phyloP scores from a whole-genome alignment of 345 rosid genomes.

The Eucalyptus cloeziana region DNA sequence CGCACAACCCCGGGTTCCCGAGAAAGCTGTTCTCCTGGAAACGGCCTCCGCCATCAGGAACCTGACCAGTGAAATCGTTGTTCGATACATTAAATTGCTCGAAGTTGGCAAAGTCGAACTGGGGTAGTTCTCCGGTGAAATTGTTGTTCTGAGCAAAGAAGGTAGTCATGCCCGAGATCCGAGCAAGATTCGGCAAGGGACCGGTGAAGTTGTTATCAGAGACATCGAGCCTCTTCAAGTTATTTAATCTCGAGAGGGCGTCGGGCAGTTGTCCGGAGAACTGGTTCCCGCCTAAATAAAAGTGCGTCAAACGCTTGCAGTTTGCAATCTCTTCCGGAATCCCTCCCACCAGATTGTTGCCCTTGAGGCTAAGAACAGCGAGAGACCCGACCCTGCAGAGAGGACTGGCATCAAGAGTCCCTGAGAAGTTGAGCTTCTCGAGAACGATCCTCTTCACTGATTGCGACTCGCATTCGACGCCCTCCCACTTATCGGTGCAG shows the following conservation, averaged over 20 bases:
- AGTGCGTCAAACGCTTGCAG: slow-evolving; percentile 33
- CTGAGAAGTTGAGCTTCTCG: slow-evolving; percentile 22
- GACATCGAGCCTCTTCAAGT: slow-evolving; percentile 32
- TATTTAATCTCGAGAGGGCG: slow-evolving; percentile 18
- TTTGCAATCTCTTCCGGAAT: slow-evolving; percentile 24
- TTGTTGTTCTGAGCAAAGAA: slow-evolving; percentile 36
- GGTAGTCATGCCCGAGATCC: slow-evolving; percentile 20
- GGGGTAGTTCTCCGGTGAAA: slow-evolving; percentile 25
- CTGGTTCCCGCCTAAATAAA: slow-evolving; percentile 19
- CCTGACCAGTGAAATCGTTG: slow-evolving; percentile 40
- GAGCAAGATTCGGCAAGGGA: slow-evolving; percentile 19
- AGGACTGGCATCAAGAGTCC: slow-evolving; percentile 21
- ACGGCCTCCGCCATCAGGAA: slow-evolving; percentile 27
- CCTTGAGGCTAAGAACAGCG: slow-evolving; percentile 21
- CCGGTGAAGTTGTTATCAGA: slow-evolving; percentile 33
- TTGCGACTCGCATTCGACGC: slow-evolving; percentile 17
- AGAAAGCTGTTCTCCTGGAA: slow-evolving; percentile 25
- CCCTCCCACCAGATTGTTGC: slow-evolving; percentile 19
- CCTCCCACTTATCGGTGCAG: slow-evolving; percentile 33
- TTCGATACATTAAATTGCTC: slow-evolving; percentile 37
- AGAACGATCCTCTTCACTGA: slow-evolving; percentile 35
- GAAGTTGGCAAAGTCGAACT: slow-evolving; percentile 33
- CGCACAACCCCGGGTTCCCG: slow-evolving; percentile 37
- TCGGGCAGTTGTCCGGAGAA: slow-evolving; percentile 34
- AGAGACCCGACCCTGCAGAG: slow-evolving; percentile 25